A percentile compares a stretch with the other conserved stretches of the same genome.
phyloP scores from a whole-genome alignment of 306 rosid species.

The Senna tora region DNA sequence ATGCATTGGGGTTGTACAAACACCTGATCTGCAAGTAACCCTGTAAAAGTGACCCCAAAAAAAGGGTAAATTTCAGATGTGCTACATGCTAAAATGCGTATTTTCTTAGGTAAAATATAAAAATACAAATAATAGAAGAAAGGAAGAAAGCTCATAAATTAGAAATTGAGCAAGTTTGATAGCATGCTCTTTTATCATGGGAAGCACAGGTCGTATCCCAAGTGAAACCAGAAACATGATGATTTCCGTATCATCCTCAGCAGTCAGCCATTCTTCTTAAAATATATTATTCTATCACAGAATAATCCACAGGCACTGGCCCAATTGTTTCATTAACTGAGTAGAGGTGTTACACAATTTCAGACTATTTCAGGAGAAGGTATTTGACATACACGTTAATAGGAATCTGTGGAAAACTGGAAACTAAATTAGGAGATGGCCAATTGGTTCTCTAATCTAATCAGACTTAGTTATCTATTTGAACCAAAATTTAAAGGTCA shows the following conservation, averaged over 20 bases:
- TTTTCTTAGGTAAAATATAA: neutral
- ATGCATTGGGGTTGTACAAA: slow-evolving; percentile 84
- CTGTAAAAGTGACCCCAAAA: slow-evolving; percentile 45
- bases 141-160: slow-evolving; percentile 1
- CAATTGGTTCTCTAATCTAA: neutral
- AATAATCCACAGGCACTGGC: neutral
- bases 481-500: neutral
- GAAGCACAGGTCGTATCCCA: neutral
- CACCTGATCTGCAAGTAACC: slow-evolving; percentile 91
- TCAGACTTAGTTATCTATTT: neutral
- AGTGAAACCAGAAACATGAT: neutral
- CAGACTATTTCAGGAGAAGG: neutral
- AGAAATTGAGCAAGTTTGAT: neutral
- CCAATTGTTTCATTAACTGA: neutral
- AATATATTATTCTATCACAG: neutral
- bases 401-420: neutral
- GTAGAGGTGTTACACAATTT: neutral
- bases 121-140: neutral
- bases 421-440: neutral
- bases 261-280: neutral
- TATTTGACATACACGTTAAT: neutral
- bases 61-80: slow-evolving; percentile 22
- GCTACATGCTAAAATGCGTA: neutral
- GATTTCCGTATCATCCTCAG: neutral
- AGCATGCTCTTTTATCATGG: neutral